These are phyloP conservation scores for Helicostylum pulchrum DNA, from an alignment of 192 early-diverging fungal genomes.

Conservation along the genomic window DNA sequence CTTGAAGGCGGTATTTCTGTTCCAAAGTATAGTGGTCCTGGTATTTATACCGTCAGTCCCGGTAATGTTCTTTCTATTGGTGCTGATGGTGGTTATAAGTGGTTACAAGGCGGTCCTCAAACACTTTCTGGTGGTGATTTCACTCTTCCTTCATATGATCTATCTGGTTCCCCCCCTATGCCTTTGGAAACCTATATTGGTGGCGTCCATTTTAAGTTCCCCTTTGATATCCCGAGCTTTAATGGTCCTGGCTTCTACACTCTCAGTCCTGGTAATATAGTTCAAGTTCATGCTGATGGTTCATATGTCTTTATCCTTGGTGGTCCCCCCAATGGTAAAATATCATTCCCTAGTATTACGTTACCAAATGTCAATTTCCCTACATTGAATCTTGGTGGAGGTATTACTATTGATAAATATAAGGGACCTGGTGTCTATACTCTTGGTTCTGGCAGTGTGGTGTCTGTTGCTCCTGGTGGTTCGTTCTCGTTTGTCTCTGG, in stretches of 20 bases:
- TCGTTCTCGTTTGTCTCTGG: no score
- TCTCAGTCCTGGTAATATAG: not conserved
- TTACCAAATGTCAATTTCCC: no score
- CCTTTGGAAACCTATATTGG: no score
- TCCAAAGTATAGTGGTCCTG: not conserved
- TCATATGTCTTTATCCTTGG: not conserved
- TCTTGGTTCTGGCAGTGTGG: not conserved
- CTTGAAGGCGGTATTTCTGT: not conserved
- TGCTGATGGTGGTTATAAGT: not conserved
- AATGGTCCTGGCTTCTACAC: not conserved
- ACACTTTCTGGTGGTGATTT: not conserved
- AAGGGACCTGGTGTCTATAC: not conserved
- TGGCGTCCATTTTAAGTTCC: no score
- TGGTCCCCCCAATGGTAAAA: no score
- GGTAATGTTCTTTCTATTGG: not conserved
- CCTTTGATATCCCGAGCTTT: not conserved
- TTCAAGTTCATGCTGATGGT: not conserved
- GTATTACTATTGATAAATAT: not conserved
- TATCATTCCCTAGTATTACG: no score
- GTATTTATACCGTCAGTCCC: not conserved
- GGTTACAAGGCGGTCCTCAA: not conserved
- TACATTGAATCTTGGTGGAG: no score
- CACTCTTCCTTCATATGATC: not conserved
- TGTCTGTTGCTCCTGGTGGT: not conserved
- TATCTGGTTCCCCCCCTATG: no score